Percentiles rank a stretch among this genome's conserved stretches.
Evolutionary conservation across 495 filamentous ascomycete species (phyloP).

Genomic region (Podospora pseudopauciseta): DNA sequence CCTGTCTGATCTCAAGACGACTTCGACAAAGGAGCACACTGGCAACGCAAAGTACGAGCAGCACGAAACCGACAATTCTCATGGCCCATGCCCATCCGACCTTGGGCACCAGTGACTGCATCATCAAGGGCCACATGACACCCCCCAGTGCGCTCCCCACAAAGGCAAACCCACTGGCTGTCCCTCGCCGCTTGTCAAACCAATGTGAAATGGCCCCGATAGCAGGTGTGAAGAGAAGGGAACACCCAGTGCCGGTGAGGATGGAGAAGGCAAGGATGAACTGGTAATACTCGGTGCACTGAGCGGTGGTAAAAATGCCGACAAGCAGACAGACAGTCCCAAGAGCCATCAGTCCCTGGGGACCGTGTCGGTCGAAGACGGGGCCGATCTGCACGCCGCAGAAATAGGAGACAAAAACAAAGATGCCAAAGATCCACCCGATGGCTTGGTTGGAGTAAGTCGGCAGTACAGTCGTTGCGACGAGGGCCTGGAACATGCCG

Average conservation of each 20-base stretch:
- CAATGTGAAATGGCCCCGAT: slow-evolving; percentile 2
- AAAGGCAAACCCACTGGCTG: slow-evolving; percentile 2
- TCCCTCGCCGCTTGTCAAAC: slow-evolving; percentile 3
- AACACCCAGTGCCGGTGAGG: slow-evolving; percentile 1
- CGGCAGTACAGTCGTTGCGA: not conserved
- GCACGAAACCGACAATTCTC: not conserved
- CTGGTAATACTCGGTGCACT: slow-evolving; percentile 7
- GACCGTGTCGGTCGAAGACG: not conserved
- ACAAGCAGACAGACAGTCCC: not conserved
- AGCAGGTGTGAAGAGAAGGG: slow-evolving; percentile 2
- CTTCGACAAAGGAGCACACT: slow-evolving; percentile 3
- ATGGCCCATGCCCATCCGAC: slow-evolving; percentile 1
- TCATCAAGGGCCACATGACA: slow-evolving; percentile 5
- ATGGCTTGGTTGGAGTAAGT: slow-evolving; percentile 2
- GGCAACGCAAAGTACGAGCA: not conserved
- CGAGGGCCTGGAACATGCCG: slow-evolving; percentile 5
- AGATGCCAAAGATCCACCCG: slow-evolving; percentile 2
- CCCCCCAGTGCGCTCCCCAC: not conserved
- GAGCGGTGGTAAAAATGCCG: slow-evolving; percentile 1
- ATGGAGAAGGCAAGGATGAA: not conserved
- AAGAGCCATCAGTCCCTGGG: not conserved
- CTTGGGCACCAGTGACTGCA: not conserved
- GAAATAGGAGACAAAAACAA: slow-evolving; percentile 5
- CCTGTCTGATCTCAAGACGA: not conserved
- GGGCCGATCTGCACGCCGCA: slow-evolving; percentile 3